Base-by-base conservation (phyloP, 345 rosid genomes). In the Capsella bursapastoris region DNA sequence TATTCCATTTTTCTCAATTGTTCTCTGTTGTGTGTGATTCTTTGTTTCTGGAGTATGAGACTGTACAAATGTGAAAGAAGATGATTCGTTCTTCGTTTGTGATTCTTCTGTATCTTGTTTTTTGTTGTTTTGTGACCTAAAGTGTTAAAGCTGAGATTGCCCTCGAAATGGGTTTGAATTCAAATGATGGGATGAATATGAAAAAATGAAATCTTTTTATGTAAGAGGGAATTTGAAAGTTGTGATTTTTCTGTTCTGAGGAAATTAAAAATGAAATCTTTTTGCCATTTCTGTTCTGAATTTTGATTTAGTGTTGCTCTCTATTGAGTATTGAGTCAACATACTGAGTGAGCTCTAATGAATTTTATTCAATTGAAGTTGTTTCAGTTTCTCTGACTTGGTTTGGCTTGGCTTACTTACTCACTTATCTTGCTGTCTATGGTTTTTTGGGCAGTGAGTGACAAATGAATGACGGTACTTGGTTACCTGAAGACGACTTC, bases 401-500 rank as follows among this genome's bases (percentile, higher is more conserved):
- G 65, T 7, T 59, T 58, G 13, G 32, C 29, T 72, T 53, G 13
- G 37, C 29, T 28, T 28, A 51, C 41, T 18, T 34, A 18, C 22
- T 18, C 50, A 45, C 8, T 25, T 32, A 31, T 35, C 41, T 64
- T 66, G 51, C 66, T 8, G 12, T 32, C 37, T 34, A 34, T 34
- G 5, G 16, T 32, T 37, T 64, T 29, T 62, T 6, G 5, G 16
- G 40, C 83, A 82, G 79, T 66, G 43, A 27, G 75, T 65, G 79
- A 75, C 63, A 80, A 45, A 75, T 86, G 87, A 81, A 55, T 70
- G 77, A 77, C 66, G 50, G 47, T 69, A 79, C 90, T 64, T 86
- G 89, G 92, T 75, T 82, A 50, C 77, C 80, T 43, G 92, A 88
- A 50, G 83, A 80, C 49, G 81, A 81, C 74, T 82, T 90, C 56